phyloP scores from a whole-genome alignment of 495 filamentous ascomycete species.

The Penicillium egyptiacum region DNA sequence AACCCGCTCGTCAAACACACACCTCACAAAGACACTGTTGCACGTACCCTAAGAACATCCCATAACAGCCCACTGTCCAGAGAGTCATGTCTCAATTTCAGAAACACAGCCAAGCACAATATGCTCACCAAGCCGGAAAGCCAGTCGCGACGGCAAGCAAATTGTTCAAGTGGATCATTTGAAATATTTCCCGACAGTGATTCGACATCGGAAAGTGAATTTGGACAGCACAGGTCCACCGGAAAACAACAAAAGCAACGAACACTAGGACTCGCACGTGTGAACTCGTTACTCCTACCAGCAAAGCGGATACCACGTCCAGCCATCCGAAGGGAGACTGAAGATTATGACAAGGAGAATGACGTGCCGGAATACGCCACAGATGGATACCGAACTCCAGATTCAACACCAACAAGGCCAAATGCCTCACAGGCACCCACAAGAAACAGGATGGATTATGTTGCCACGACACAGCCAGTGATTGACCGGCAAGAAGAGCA shows the following conservation, averaged over 20 bases:
- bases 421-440: constrained; percentile 14
- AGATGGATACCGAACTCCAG: constrained; percentile 12
- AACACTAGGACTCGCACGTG: constrained; percentile 32
- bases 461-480: constrained; percentile 18
- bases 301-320: constrained; percentile 25
- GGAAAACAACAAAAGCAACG: constrained; percentile 27
- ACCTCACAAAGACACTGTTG: not conserved
- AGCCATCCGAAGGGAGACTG: constrained; percentile 30
- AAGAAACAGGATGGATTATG: constrained; percentile 16
- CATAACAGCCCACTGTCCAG: not conserved
- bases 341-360: constrained; percentile 49
- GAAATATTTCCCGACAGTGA: constrained; percentile 39
- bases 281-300: constrained; percentile 41
- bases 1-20: constrained; percentile 7
- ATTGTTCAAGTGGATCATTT: constrained; percentile 24
- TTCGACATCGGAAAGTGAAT: constrained; percentile 21
- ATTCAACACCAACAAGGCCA: constrained; percentile 18
- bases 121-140: not conserved
- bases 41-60: not conserved
- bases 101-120: constrained; percentile 2
- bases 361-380: constrained; percentile 32
- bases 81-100: not conserved
- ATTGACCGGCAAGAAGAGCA: constrained; percentile 10
- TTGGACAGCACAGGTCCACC: constrained; percentile 7
- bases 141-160: constrained; percentile 16